phyloP scores from a whole-genome alignment of 2,329 filamentous ascomycete species.

The Ceratocystis ficicola region DNA sequence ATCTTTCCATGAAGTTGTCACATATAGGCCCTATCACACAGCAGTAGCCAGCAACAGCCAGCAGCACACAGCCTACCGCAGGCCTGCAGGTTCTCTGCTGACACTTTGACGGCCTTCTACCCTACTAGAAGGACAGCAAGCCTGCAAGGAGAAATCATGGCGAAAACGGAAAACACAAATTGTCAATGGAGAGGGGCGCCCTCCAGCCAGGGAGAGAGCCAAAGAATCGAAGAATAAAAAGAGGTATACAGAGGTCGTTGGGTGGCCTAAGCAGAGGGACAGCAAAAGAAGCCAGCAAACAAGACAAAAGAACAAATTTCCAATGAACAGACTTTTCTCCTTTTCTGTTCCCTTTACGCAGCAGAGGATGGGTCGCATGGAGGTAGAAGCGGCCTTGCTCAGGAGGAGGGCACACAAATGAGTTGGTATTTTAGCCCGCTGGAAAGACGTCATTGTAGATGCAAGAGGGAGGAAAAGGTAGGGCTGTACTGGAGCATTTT shows the following conservation, averaged over 20 bases:
- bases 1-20: neutral
- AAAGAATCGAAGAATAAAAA: neutral
- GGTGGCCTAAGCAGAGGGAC: neutral
- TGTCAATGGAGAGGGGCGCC: neutral
- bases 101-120: neutral
- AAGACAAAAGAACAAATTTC: neutral
- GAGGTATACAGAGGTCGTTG: neutral
- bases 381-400: neutral
- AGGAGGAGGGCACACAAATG: neutral
- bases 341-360: neutral
- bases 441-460: neutral
- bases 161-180: neutral
- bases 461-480: neutral
- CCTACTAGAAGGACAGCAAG: neutral
- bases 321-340: neutral
- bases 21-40: neutral
- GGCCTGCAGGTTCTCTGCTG: neutral
- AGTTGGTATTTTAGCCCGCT: neutral
- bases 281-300: neutral
- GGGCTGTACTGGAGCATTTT: neutral
- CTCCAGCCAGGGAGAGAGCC: neutral
- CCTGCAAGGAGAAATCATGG: neutral
- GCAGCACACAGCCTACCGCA: neutral
- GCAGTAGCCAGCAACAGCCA: neutral
- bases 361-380: neutral